These are phyloP conservation scores for Magnaporthiopsis incrustans DNA, from an alignment of 2,329 filamentous ascomycete species.

Conservation along the genomic window DNA sequence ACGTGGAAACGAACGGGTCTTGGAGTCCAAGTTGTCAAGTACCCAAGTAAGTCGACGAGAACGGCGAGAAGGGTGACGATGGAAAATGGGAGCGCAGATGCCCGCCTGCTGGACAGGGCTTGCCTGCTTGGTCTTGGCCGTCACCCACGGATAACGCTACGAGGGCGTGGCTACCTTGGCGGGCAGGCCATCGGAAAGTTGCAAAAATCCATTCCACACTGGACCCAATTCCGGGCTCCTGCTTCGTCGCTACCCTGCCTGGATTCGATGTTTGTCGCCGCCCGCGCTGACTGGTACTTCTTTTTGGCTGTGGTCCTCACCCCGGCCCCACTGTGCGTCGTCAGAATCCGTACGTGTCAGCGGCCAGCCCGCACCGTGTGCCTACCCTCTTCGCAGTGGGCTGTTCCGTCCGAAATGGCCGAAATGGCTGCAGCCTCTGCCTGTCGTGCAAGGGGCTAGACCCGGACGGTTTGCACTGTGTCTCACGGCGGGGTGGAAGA, in stretches of 20 bases:
- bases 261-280: conserved; percentile 1
- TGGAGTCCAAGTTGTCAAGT: no score
- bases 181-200: conserved; percentile 2
- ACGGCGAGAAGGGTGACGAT: not conserved
- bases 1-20: not conserved
- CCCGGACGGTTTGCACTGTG: not conserved
- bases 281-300: not conserved
- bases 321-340: not conserved
- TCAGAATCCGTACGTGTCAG: not conserved
- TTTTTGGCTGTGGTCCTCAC: not conserved
- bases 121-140: not conserved
- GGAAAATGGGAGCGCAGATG: not conserved
- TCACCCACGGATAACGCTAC: not conserved
- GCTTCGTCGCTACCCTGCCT: not conserved
- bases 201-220: conserved; percentile 5
- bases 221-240: conserved; percentile 3
- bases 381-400: not conserved
- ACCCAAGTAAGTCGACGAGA: not conserved
- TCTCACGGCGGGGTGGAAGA: not conserved
- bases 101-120: not conserved
- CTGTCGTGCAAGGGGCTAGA: not conserved
- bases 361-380: not conserved
- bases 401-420: not conserved
- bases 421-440: no score
- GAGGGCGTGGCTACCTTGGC: not conserved